These are phyloP conservation scores for Mucor circinelloides DNA, from an alignment of 371 early-diverging fungal genomes.

Conservation along the genomic window DNA sequence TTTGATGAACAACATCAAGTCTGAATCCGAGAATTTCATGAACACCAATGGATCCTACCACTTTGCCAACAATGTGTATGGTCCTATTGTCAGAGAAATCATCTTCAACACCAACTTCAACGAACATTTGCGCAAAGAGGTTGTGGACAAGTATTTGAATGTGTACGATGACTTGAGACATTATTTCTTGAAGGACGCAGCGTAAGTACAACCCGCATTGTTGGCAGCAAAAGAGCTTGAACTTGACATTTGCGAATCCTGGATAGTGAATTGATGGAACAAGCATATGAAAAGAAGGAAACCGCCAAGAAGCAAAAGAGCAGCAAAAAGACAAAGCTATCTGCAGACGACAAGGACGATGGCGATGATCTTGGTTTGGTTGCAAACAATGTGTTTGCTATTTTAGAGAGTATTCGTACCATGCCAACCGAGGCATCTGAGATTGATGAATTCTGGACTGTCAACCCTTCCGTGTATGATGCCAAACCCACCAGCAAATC, in stretches of 20 bases:
- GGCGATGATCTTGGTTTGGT: slow-evolving; percentile 20
- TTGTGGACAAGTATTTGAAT: slow-evolving; percentile 73
- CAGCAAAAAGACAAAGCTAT: slow-evolving; percentile 13
- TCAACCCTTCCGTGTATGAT: slow-evolving; percentile 42
- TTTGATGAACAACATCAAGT: slow-evolving; percentile 62
- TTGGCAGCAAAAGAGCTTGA: not conserved
- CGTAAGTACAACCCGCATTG: slow-evolving; percentile 38
- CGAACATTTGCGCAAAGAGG: slow-evolving; percentile 59
- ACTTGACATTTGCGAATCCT: not conserved
- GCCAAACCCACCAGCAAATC: slow-evolving; percentile 22
- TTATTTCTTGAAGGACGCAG: slow-evolving; percentile 75
- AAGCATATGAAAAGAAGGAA: slow-evolving; percentile 25
- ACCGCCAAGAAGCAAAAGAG: slow-evolving; percentile 3
- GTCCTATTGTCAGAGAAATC: slow-evolving; percentile 57
- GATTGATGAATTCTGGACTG: slow-evolving; percentile 67
- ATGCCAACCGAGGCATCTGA: slow-evolving; percentile 66
- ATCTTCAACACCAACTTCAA: slow-evolving; percentile 58
- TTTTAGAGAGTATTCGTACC: slow-evolving; percentile 57
- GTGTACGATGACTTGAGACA: slow-evolving; percentile 82
- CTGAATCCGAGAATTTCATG: slow-evolving; percentile 56
- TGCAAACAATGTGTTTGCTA: slow-evolving; percentile 54
- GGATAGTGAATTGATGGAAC: slow-evolving; percentile 34
- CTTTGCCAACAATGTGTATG: slow-evolving; percentile 58
- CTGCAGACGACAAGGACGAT: not conserved
- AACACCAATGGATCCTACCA: slow-evolving; percentile 36